Evolutionary conservation across 495 filamentous ascomycete species (phyloP).

Genomic region (Usnea hakonensis): DNA sequence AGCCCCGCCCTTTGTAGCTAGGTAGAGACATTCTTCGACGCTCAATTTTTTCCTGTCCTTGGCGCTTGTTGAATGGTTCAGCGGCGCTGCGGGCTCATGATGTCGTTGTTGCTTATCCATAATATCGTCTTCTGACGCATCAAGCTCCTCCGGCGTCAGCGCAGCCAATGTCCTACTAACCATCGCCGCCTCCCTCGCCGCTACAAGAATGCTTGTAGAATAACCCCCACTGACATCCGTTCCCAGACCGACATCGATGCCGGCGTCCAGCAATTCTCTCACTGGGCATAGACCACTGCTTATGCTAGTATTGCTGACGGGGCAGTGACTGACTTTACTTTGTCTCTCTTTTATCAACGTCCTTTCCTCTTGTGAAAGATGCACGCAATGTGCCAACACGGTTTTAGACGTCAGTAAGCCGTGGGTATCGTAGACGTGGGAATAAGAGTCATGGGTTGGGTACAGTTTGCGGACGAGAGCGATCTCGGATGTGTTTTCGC

Average conservation of each 20-base stretch:
- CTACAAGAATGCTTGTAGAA: slow-evolving; percentile 65
- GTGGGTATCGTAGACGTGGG: slow-evolving; percentile 67
- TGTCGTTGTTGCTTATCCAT: background rate
- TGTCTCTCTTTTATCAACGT: slow-evolving; percentile 50
- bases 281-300: slow-evolving; percentile 68
- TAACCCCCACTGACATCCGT: slow-evolving; percentile 90
- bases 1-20: slow-evolving; percentile 77
- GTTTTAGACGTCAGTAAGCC: slow-evolving; percentile 64
- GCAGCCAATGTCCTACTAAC: slow-evolving; percentile 56
- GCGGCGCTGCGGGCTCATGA: background rate
- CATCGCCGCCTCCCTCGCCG: slow-evolving; percentile 67
- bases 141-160: slow-evolving; percentile 16
- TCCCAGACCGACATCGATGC: slow-evolving; percentile 73
- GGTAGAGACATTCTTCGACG: slow-evolving; percentile 80
- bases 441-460: slow-evolving; percentile 55
- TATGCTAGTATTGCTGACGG: slow-evolving; percentile 72
- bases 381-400: slow-evolving; percentile 71
- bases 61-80: background rate
- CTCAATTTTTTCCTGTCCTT: slow-evolving; percentile 48
- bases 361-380: slow-evolving; percentile 59
- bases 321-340: slow-evolving; percentile 75
- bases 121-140: slow-evolving; percentile 19
- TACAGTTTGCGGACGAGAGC: slow-evolving; percentile 59
- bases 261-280: slow-evolving; percentile 60
- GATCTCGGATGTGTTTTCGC: slow-evolving; percentile 71